Conservation (phyloP, 2,329 filamentous ascomycete genomes). For the Fusarium sp. region DNA sequence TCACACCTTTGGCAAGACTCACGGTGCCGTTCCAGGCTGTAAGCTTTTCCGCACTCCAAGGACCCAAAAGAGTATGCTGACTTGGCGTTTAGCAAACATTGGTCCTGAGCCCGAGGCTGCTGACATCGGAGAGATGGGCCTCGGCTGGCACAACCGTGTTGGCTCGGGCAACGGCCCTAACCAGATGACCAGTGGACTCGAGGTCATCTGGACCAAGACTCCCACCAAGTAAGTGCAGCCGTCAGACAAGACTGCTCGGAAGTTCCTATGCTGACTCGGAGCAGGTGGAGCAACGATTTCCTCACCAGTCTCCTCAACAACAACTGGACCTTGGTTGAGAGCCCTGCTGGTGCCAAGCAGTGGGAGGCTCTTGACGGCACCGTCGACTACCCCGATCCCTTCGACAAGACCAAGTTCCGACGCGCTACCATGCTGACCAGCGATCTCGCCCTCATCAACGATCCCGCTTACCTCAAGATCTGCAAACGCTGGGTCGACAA, state of each 20-base stretch:
- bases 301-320: conserved; percentile 80
- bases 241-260: neutral
- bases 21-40: conserved; percentile 72
- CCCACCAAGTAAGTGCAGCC: conserved; percentile 62
- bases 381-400: conserved; percentile 74
- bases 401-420: conserved; percentile 75
- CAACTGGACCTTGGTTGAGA: conserved; percentile 81
- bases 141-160: conserved; percentile 76
- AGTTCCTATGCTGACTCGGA: conserved; percentile 5
- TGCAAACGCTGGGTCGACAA: conserved; percentile 73
- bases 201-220: conserved; percentile 81
- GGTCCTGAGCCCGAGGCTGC: conserved; percentile 74
- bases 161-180: conserved; percentile 74
- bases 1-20: conserved; percentile 83
- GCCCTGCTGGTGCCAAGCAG: conserved; percentile 78
- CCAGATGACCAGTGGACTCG: conserved; percentile 78
- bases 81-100: conserved; percentile 56
- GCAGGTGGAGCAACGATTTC: conserved; percentile 73
- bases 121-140: conserved; percentile 70
- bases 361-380: conserved; percentile 79
- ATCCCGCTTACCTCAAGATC: conserved; percentile 80
- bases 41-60: neutral
- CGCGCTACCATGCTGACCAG: conserved; percentile 80
- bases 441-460: conserved; percentile 76
- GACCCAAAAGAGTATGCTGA: neutral